Evolutionary conservation across 2,329 filamentous ascomycete genomes (phyloP), one percentile per base, ranked within the genome.

Genomic region (Calonectria pauciramosa): DNA sequence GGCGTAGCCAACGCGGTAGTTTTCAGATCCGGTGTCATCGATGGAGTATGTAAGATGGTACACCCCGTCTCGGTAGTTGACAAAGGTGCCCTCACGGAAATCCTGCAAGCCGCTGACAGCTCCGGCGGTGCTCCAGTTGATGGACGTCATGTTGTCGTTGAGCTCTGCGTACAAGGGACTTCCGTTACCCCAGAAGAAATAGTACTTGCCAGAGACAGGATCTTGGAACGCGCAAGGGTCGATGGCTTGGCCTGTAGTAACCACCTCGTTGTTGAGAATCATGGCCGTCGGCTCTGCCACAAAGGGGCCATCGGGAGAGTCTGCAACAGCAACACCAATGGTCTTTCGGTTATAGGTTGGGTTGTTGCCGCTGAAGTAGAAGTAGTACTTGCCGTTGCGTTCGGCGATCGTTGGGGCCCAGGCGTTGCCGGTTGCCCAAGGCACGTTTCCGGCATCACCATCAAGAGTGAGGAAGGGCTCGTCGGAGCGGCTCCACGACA

Each of bases 331-430:
- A 0, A 92, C 92, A 4, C 92, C 92, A 41, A 93, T 91, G 4
- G 90, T 91, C 69, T 92, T 88, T 69, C 78, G 6, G 73, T 91
- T 86, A 38, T 89, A 84, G 0, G 90, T 90, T 0, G 91, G 90
- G 52, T 87, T 87, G 20, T 89, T 82, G 0, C 88, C 88, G 47
- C 85, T 88, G 82, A 93, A 93, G 83, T 92, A 93, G 34, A 94
- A 90, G 78, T 92, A 93, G 83, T 90, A 94, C 83, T 91, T 92
- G 0, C 90, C 91, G 72, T 90, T 86, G 65, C 90, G 90, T 64
- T 86, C 83, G 1, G 90, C 90, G 3, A 92, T 92, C 67, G 92
- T 91, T 0, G 92, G 92, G 0, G 92, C 92, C 92, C 92, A 94
- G 4, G 93, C 89, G 78, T 93, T 93, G 74, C 93, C 92, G 1